Evolutionary conservation across 2,329 filamentous ascomycete genomes (phyloP).

Genomic region (Fusarium ambrosium): DNA sequence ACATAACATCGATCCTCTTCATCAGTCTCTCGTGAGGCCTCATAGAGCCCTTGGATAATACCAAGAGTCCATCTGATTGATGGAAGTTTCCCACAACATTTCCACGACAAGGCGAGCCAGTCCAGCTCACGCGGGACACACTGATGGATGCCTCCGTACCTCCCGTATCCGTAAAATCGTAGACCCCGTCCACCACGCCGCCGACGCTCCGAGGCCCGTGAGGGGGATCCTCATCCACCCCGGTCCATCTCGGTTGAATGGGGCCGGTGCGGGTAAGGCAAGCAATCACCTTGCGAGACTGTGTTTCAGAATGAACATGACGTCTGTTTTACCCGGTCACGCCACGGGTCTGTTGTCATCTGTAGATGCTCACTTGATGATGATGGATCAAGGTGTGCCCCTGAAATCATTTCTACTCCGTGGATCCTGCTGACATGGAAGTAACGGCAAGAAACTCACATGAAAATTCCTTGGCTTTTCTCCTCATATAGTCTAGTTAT

Average conservation of each 20-base stretch:
- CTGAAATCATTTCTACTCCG: conserved; percentile 5
- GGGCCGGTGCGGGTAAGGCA: conserved; percentile 1
- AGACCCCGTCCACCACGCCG: background rate
- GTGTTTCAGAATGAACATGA: conserved; percentile 9
- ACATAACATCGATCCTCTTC: background rate
- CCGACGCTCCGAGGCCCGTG: conserved; percentile 8
- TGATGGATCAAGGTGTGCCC: background rate
- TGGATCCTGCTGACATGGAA: background rate
- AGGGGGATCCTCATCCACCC: background rate
- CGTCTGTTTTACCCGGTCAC: conserved; percentile 1
- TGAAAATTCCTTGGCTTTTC: background rate
- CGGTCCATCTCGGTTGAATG: conserved; percentile 12
- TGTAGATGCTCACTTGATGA: background rate
- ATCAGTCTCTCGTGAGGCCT: background rate
- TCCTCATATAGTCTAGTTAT: background rate
- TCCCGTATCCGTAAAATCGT: background rate
- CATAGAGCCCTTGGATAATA: background rate
- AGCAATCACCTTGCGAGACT: background rate
- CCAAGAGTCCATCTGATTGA: conserved; percentile 11
- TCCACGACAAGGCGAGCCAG: background rate
- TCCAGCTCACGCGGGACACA: background rate
- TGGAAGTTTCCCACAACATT: background rate
- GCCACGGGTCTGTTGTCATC: background rate
- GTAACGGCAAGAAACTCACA: background rate
- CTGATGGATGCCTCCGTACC: background rate